Evolutionary conservation across 257 asterid species (phyloP), one percentile per base, ranked within the genome.

Genomic region (Primulina eburnea): DNA sequence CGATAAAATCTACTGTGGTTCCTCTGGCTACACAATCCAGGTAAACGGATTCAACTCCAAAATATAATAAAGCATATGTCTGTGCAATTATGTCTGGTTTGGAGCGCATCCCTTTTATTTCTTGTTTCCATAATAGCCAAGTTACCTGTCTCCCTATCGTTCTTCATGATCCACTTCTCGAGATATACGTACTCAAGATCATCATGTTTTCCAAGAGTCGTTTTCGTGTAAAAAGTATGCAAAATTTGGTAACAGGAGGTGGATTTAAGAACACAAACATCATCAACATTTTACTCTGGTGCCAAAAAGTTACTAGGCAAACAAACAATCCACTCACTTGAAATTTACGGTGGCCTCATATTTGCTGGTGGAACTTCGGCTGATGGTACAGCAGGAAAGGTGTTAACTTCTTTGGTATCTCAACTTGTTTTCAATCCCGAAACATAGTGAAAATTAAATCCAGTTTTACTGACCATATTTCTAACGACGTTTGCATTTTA

Each of bases 301-400:
- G 64, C 94, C 65, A 90, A 83, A 71, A 90, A 84, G 64, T 58
- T 88, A 71, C 40, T 90, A 6, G 92, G 93, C 60, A 90, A 90
- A 73, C 97, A 88, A 72, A 81, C 89, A 40, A 83, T 90, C 64
- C 76, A 75, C 71, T 73, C 94, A 9, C 43, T 90, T 38, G 81
- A 78, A 63, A 79, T 84, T 21, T 79, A 84, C 37, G 76, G 82
- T 4, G 85, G 83, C 34, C 78, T 75, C 69, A 79, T 88, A 26
- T 73, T 74, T 18, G 88, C 92, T 29, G 77, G 80, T 9, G 96
- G 96, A 12, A 82, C 97, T 7, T 68, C 83, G 21, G 89, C 88
- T 18, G 97, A 90, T 69, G 94, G 94, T 64, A 62, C 73, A 17
- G 91, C 96, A 2, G 97, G 96, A 58, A 86, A 86, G 97, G 97